A percentile compares a stretch with the other conserved stretches of the same genome.
These are phyloP conservation scores for Arabis hirsuta DNA, from an alignment of 345 rosid genomes.

Conservation along the genomic window DNA sequence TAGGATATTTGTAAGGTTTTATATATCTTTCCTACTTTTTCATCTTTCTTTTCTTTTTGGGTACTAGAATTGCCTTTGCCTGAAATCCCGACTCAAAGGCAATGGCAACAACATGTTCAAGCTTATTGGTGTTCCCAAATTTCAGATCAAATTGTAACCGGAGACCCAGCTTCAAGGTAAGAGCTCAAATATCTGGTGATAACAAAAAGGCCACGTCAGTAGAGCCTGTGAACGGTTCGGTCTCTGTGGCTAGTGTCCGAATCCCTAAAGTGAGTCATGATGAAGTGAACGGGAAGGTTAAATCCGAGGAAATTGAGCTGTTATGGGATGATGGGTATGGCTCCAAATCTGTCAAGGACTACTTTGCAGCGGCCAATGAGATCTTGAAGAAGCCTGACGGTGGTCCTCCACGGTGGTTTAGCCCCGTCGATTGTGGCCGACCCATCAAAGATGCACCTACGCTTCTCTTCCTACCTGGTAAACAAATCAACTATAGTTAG, in stretches of 20 bases:
- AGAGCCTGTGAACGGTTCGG: conserved; percentile 46
- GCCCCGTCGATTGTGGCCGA: conserved; percentile 77
- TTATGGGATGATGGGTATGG: conserved; percentile 95
- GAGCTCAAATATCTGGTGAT: conserved; percentile 56
- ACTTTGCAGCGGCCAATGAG: conserved; percentile 58
- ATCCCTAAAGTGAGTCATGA: conserved; percentile 35
- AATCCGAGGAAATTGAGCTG: conserved; percentile 52
- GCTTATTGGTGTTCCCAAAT: conserved; percentile 40
- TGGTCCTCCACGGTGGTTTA: conserved; percentile 92
- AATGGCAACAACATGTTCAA: conserved; percentile 43
- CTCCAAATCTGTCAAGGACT: conserved; percentile 63
- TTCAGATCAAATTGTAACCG: conserved; percentile 33
- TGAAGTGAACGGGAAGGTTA: conserved; percentile 45
- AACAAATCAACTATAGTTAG: conserved; percentile 11
- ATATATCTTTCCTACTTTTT: too few species aligned
- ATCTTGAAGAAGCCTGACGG: conserved; percentile 67
- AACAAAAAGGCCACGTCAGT: conserved; percentile 43
- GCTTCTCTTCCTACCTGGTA: conserved; percentile 85
- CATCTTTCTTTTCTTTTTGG: too few species aligned
- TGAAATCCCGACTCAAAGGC: conserved; percentile 34
- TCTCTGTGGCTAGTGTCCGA: conserved; percentile 39
- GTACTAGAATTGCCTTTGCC: background rate
- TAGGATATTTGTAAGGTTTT: too few species aligned
- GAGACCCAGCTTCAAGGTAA: conserved; percentile 47
- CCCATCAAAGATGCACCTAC: conserved; percentile 68